Conservation (phyloP, 2,329 filamentous ascomycete species). For the Fusarium sp. region DNA sequence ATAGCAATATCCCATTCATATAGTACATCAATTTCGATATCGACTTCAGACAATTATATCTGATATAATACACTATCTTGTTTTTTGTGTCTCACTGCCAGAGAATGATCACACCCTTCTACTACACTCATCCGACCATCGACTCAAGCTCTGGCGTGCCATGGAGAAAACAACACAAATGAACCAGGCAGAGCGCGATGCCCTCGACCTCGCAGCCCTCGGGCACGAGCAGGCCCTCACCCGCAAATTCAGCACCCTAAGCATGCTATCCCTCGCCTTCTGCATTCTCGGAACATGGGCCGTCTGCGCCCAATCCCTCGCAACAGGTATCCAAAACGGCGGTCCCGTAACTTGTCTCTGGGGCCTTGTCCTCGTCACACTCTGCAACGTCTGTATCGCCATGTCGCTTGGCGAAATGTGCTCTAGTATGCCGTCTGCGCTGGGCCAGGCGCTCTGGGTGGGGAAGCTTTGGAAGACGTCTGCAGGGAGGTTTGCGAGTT, state of each 20-base stretch:
- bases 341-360: slow-evolving; percentile 66
- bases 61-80: not conserved
- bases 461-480: slow-evolving; percentile 51
- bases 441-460: slow-evolving; percentile 69
- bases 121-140: slow-evolving; percentile 17
- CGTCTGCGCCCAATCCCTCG: slow-evolving; percentile 62
- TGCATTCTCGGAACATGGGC: slow-evolving; percentile 69
- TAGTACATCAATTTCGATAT: not conserved
- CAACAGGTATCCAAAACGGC: slow-evolving; percentile 63
- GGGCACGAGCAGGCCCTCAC: slow-evolving; percentile 54
- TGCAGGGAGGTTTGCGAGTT: slow-evolving; percentile 63
- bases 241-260: slow-evolving; percentile 63
- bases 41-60: too few relatives aligned
- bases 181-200: slow-evolving; percentile 39
- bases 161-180: slow-evolving; percentile 38
- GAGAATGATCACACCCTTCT: slow-evolving; percentile 34
- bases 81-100: slow-evolving; percentile 16
- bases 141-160: slow-evolving; percentile 38
- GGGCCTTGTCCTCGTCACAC: slow-evolving; percentile 63
- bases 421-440: slow-evolving; percentile 69
- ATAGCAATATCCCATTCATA: slow-evolving; percentile 3
- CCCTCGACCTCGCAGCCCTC: slow-evolving; percentile 53
- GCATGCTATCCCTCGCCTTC: slow-evolving; percentile 68
- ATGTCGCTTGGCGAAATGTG: slow-evolving; percentile 66
- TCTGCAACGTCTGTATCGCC: slow-evolving; percentile 65